Evolutionary conservation across 73 alveolate genomes (phyloP), one percentile per base, ranked within the genome.

Genomic region (Symbiodinium natans): DNA sequence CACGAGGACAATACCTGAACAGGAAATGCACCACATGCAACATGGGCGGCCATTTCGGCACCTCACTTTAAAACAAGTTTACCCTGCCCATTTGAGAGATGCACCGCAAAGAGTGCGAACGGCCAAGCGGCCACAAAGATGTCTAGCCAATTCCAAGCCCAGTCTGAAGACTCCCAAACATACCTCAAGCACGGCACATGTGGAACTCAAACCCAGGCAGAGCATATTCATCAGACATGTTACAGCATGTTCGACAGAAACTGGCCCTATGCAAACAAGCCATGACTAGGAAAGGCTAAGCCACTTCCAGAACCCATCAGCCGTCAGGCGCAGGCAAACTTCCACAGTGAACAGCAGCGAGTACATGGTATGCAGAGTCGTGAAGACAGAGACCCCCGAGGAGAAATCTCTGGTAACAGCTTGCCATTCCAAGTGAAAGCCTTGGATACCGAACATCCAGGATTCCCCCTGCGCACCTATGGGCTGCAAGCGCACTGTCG

Each of bases 141-240:
- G 54, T 90, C 97, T 59, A 90, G 52, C 77, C 89, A 90, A 31
- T 90, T 90, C 97, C 97, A 90, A 41, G 82, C 89, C 56, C 40
- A 40, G 19, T 90, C 97, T 1, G 43, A 41, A 17, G 97, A 90
- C 2, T 29, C 21, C 97, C 97, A 90, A 39, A 90, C 25, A 29
- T 71, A 90, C 38, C 77, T 63, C 38, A 63, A 36, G 33, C 13
- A 46, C n/a, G n/a, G n/a, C n/a, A n/a, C n/a, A n/a, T n/a, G n/a
- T n/a, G n/a, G n/a, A n/a, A n/a, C n/a, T n/a, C n/a, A n/a, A n/a
- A n/a, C n/a, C n/a, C n/a, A n/a, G n/a, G n/a, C n/a, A n/a, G n/a
- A n/a, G n/a, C n/a, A n/a, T n/a, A n/a, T n/a, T n/a, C n/a, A n/a
- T n/a, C n/a, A n/a, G n/a, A n/a, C n/a, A n/a, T n/a, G n/a, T n/a